Evolutionary conservation across 345 rosid genomes (phyloP), one percentile per base, ranked within the genome.

Genomic region (Acer campestre): DNA sequence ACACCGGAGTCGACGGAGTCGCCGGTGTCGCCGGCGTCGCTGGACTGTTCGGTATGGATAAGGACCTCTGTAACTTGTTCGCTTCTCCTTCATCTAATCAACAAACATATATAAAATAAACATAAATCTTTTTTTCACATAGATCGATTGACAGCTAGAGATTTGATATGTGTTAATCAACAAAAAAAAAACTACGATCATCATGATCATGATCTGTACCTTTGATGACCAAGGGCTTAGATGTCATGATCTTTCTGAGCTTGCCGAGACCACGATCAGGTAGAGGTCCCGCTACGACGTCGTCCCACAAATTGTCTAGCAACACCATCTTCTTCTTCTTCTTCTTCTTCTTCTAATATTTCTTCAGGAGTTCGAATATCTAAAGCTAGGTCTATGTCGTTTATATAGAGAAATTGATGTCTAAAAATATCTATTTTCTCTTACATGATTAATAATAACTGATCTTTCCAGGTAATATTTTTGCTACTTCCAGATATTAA

Each of bases 181-280:
- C 13, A 2, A 46, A 46, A 2, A 46, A 46, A 46, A 46, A 10
- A 9, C 14, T 9, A 13, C 49, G 13, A 46, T 11, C 49, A 46
- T 10, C 49, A 42, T 4, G 13, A 46, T 46, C 49, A 46, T 10
- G 12, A 42, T 4, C 56, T 4, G 7, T 70, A 88, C 97, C 97
- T 87, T 79, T 88, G 81, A 81, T 59, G 74, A 40, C 75, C 65
- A 89, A 67, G 49, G 94, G 89, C 18, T 80, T 86, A 71, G 93
- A 68, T 62, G 88, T 59, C 63, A 59, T 77, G 89, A 90, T 83
- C 76, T 91, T 91, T 73, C 98, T 87, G 70, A 93, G 93, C 77
- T 78, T 82, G 67, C 87, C 96, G 46, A 93, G 94, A 71, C 99
- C 99, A 44, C 87, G 94, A 0, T 95, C 98, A 2, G 99, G 99